Evolutionary conservation across 441 rosid genomes (phyloP), one percentile per base, ranked within the genome.

Genomic region (Geranium incanum): DNA sequence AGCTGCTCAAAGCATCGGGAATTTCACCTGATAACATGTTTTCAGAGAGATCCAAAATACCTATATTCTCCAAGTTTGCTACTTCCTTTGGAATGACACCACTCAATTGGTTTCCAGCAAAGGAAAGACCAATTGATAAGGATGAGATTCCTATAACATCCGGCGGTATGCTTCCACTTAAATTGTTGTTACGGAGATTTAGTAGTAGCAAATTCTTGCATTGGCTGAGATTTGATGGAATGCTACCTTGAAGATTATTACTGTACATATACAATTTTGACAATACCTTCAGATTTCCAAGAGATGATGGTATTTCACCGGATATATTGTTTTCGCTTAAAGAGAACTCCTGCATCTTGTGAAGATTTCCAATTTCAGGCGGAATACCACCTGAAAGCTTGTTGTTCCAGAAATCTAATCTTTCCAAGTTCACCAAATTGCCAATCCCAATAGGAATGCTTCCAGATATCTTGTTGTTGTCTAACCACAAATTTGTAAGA

Each of bases 1-100:
- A 78, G 11, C 50, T 21, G 8, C 73, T 73, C n/a, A 77, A 28
- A 0, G 36, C 70, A 36, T 33, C 19, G 0, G 79, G 82, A 73
- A 81, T 79, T 9, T n/a, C 45, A n/a, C 82, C 74, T 0, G 76
- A 65, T 3, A 79, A 39, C 16, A 8, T 18, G 63, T 81, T 81
- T 1, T 71, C 11, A 0, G 74, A 70, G 6, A 72, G 19, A 72
- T 36, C 67, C 5, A 74, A 21, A 0, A 6, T 0, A 0, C 1
- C 67, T 1, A 75, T 15, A 21, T 63, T 70, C 38, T 43, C 66
- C 28, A 75, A 21, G 1, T 16, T 66, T 33, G 66, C 75, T 3
- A 79, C 65, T 45, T 72, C 67, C 28, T 3, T 0, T 0, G 78
- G 83, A 12, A 80, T 11, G 3, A 69, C 1, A 15, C 83, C 78